Evolutionary conservation across 31 red algal species (phyloP).

Genomic region (Odonthalia washingtoniensis): DNA sequence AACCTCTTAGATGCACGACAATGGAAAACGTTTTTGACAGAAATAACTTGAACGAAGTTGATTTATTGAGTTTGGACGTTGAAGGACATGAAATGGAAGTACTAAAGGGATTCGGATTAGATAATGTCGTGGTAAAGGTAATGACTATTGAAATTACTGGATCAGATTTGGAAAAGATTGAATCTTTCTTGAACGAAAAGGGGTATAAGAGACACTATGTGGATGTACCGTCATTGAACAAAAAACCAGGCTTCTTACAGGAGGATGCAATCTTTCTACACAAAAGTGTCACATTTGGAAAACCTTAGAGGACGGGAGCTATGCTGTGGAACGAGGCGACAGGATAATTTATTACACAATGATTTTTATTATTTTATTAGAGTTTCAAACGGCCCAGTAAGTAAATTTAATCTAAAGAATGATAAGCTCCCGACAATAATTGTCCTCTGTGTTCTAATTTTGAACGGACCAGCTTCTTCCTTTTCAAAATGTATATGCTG

Average conservation of each 20-base stretch:
- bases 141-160: background rate
- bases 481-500: no score
- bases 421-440: no score
- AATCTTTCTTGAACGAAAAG: background rate
- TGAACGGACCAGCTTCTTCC: no score
- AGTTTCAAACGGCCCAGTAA: no score
- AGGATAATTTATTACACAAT: no score
- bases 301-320: no score
- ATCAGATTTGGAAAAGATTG: background rate
- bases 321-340: no score
- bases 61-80: constrained; percentile 55
- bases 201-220: constrained; percentile 16
- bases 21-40: background rate
- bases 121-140: constrained; percentile 17
- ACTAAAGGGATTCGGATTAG: constrained; percentile 23
- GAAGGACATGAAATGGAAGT: constrained; percentile 43
- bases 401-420: no score
- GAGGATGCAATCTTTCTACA: constrained; percentile 38
- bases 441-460: no score
- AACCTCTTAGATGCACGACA: background rate
- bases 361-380: no score
- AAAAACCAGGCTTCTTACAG: background rate
- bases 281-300: constrained; percentile 20
- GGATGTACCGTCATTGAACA: background rate
- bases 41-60: constrained; percentile 23